Base-by-base conservation (phyloP, 2,329 filamentous ascomycete genomes). In the Claviceps maximensis region DNA sequence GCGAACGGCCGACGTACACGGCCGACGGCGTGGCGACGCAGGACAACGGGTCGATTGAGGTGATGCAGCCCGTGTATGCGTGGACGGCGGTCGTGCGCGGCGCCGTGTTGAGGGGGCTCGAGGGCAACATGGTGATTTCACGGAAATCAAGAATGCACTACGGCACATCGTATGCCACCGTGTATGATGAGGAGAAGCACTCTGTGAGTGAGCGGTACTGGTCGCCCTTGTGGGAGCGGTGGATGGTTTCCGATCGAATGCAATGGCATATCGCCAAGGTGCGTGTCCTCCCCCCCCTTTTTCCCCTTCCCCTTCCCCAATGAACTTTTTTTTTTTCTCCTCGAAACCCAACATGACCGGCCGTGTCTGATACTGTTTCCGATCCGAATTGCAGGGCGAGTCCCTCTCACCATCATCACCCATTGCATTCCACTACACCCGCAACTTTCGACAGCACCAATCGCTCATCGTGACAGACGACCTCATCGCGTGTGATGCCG, bases 211-310 rank as follows among this genome's bases (percentile, higher is more conserved):
- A 89, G 65, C 72, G 86, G 50, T 90, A 90, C 63, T 90, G 86
- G 86, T 85, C 81, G 58, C 85, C 84, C 6, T 66, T 89, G 25
- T 89, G 85, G 85, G 85, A 89, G 69, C 70, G 85, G 49, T 89
- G 84, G 85, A 89, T 89, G 85, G 86, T 90, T 7, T 82, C 78
- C 47, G 84, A 90, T 65, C 76, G 86, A 48, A 89, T 91, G 85
- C 84, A 89, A 68, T 90, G 87, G 87, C 86, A 89, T 66, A 87
- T 89, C 63, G 79, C 82, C 56, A 89, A 88, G 77, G 84, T 83
- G 61, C 59, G 73, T 68, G 9, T 13, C 19, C 19, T 9, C 21
- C 19, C 19, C 53, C n/a, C 47, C n/a, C 31, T 36, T 7, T 23
- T 27, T 31, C 17, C n/a, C 29, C 4, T 4, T 27, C 23, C 10